Evolutionary conservation across 179 eudicot species (phyloP).

Genomic region (Pouteria campechiana): DNA sequence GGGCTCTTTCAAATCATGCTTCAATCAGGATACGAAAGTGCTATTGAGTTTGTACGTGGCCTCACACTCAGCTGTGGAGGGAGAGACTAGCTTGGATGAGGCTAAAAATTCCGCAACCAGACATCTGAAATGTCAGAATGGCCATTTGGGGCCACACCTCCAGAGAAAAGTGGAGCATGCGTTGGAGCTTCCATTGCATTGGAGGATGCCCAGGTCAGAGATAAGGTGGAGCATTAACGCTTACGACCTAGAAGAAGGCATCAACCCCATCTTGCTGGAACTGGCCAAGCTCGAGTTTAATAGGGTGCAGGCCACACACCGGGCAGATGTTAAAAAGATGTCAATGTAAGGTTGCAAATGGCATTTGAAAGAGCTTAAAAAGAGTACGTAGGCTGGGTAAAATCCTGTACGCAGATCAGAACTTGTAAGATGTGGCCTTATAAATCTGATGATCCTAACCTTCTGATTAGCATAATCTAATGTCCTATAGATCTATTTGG

Average conservation of each 20-base stretch:
- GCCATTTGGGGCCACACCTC: background rate
- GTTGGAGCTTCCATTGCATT: conserved; percentile 16
- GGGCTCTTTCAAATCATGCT: background rate
- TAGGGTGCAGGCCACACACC: conserved; percentile 29
- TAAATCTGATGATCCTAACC: too few relatives aligned
- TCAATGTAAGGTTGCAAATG: conserved; percentile 16
- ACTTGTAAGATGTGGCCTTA: too few relatives aligned
- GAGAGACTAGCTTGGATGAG: conserved; percentile 1
- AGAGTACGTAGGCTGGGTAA: too few relatives aligned
- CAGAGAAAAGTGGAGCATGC: conserved; percentile 4
- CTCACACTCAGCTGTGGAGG: conserved; percentile 3
- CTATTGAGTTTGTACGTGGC: conserved; percentile 13
- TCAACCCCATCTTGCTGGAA: conserved; percentile 9
- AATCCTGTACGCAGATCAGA: too few relatives aligned
- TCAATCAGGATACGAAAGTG: background rate
- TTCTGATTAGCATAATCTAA: too few relatives aligned
- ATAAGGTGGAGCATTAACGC: conserved; percentile 15
- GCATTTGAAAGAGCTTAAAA: too few relatives aligned
- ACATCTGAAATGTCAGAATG: background rate
- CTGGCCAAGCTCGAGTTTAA: conserved; percentile 33
- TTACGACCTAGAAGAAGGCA: conserved; percentile 6
- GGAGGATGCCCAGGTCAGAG: conserved; percentile 17
- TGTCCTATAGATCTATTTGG: too few relatives aligned
- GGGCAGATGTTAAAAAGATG: conserved; percentile 22
- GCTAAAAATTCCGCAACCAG: conserved; percentile 1